A percentile compares a stretch with the other conserved stretches of the same genome.
phyloP scores from a whole-genome alignment of 1,284 basidiomycete species.

The Cryptococcus sp. region DNA sequence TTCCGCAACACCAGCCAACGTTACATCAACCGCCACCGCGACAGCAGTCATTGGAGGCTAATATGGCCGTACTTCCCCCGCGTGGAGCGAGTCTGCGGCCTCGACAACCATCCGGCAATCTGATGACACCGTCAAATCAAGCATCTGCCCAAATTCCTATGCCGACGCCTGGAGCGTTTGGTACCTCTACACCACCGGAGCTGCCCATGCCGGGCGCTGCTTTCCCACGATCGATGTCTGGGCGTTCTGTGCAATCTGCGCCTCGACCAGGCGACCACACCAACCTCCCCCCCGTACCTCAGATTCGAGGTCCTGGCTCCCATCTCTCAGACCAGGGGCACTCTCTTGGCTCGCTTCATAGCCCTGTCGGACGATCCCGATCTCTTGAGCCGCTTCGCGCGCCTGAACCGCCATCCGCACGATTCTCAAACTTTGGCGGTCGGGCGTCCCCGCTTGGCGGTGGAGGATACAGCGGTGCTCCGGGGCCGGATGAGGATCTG shows the following conservation, averaged over 20 bases:
- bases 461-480: constrained; percentile 44
- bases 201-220: constrained; percentile 14
- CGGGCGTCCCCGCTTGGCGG: constrained; percentile 4
- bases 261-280: constrained; percentile 17
- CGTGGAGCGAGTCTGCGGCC: constrained; percentile 37
- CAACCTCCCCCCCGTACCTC: constrained; percentile 31
- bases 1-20: neutral
- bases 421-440: constrained; percentile 33
- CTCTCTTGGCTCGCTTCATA: constrained; percentile 5
- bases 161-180: neutral
- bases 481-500: constrained; percentile 57
- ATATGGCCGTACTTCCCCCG: constrained; percentile 27
- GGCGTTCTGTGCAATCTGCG: constrained; percentile 34
- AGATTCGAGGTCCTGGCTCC: constrained; percentile 29
- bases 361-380: constrained; percentile 28
- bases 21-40: constrained; percentile 6
- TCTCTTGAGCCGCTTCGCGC: constrained; percentile 42
- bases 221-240: constrained; percentile 35
- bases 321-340: constrained; percentile 32
- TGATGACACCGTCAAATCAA: neutral
- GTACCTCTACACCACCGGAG: neutral
- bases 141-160: too few species aligned
- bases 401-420: constrained; percentile 34
- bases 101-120: constrained; percentile 1
- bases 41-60: constrained; percentile 7